phyloP scores from a whole-genome alignment of 106 monocot species.

The Dendrobium chrysotoxum region DNA sequence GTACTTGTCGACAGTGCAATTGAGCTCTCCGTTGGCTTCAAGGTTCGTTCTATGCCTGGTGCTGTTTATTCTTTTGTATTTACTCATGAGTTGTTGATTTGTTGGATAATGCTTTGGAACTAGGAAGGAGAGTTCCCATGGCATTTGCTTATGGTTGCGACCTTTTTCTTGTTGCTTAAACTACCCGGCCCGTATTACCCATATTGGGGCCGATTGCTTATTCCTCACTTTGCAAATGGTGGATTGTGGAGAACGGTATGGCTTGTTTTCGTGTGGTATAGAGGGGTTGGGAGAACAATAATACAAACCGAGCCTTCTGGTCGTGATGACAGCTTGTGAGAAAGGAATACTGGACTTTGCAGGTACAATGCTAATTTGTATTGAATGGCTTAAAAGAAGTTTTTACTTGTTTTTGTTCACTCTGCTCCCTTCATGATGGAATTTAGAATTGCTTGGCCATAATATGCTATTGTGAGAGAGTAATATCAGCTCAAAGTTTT shows the following conservation, averaged over 20 bases:
- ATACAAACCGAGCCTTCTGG: neutral
- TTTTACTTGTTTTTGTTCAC: neutral
- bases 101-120: neutral
- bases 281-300: constrained; percentile 7
- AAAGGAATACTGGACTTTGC: neutral
- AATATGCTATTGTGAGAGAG: neutral
- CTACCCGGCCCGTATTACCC: constrained; percentile 73
- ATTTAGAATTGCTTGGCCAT: neutral
- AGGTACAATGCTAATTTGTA: neutral
- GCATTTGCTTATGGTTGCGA: constrained; percentile 48
- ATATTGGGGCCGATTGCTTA: constrained; percentile 48
- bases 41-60: constrained; percentile 24
- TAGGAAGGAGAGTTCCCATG: constrained; percentile 45
- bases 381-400: neutral
- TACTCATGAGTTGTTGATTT: neutral
- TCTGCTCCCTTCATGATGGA: neutral
- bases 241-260: constrained; percentile 59
- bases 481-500: neutral
- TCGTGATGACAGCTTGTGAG: neutral
- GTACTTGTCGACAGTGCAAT: constrained; percentile 26
- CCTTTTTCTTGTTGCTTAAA: constrained; percentile 58
- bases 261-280: constrained; percentile 44
- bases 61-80: neutral
- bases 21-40: constrained; percentile 27
- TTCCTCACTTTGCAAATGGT: constrained; percentile 90